Conservation (phyloP, 2,329 filamentous ascomycete genomes). For the Hypocreales sp. region DNA sequence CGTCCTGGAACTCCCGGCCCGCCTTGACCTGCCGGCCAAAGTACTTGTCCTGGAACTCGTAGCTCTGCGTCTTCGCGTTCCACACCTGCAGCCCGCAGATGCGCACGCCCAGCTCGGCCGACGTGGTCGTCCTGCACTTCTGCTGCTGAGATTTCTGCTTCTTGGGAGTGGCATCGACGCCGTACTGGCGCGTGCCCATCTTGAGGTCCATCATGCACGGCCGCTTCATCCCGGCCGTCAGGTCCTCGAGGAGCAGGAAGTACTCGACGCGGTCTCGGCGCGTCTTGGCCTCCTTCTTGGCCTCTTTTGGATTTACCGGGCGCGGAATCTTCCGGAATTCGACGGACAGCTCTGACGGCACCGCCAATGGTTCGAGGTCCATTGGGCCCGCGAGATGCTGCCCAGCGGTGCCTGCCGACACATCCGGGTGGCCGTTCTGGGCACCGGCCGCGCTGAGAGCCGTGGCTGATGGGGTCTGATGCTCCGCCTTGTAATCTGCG, state of each 20-base stretch:
- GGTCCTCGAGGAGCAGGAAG: constrained; percentile 83
- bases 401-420: not conserved
- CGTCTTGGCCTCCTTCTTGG: constrained; percentile 43
- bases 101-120: constrained; percentile 76
- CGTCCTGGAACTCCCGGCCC: constrained; percentile 76
- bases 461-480: not conserved
- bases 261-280: constrained; percentile 64
- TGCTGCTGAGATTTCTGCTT: constrained; percentile 86
- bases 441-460: not conserved
- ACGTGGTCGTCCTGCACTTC: constrained; percentile 88
- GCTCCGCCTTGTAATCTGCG: constrained; percentile 45
- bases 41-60: constrained; percentile 97
- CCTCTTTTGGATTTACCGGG: constrained; percentile 53
- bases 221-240: constrained; percentile 90
- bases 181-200: constrained; percentile 96
- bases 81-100: constrained; percentile 95
- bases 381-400: not conserved
- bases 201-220: constrained; percentile 96
- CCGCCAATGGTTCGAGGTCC: constrained; percentile 3
- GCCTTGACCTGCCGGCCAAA: constrained; percentile 80
- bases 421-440: not conserved
- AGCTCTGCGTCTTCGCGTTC: constrained; percentile 70
- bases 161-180: constrained; percentile 78
- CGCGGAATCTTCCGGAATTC: constrained; percentile 31
- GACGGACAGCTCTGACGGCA: constrained; percentile 16